Evolutionary conservation across 352 stramenopile species (phyloP), one percentile per base, ranked within the genome.

Genomic region (Achlya hypogyna): DNA sequence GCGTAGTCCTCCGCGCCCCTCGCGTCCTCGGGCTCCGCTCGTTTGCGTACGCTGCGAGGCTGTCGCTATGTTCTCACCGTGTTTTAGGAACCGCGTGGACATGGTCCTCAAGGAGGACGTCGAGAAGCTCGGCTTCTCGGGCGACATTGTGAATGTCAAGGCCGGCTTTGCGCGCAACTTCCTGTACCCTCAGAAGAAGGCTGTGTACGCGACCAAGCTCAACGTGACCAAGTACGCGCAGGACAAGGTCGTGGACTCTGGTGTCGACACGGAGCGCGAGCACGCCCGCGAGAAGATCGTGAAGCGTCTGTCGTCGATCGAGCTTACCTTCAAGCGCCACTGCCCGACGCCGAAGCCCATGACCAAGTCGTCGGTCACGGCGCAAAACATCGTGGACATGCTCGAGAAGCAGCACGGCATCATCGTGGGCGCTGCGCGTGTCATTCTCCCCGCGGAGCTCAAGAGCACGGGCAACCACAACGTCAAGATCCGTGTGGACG

Each of bases 141-240:
- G 92, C 32, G 88, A 98, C 53, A 86, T 98, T 47, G 79, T 98
- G 51, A 84, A 75, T 29, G 93, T 98, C 51, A 96, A 97, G 69
- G 89, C 94, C 6, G 94, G 94, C 42, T 98, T 95, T 74, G 93
- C 93, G 35, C 89, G 94, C 54, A 98, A 98, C 77, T 97, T 83
- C 62, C 72, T 98, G 51, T 93, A 98, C 70, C 94, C 94, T 5
- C 75, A 97, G 69, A 97, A 98, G 75, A 78, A 95, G 62, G 93
- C 92, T 0, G 81, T 98, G 45, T 98, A 98, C 74, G 94, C 94
- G 16, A 98, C 90, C 31, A 77, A 86, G 0, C 72, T 75, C 14
- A 98, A 98, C 76, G 88, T 88, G 72, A 72, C 89, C 56, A 87
- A 87, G 74, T 92, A 76, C 78, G 88, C 87, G 53, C 77, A 89